Evolutionary conservation across 352 stramenopile species (phyloP), one percentile per base, ranked within the genome.

Genomic region (Phytopythium ostracodes): DNA sequence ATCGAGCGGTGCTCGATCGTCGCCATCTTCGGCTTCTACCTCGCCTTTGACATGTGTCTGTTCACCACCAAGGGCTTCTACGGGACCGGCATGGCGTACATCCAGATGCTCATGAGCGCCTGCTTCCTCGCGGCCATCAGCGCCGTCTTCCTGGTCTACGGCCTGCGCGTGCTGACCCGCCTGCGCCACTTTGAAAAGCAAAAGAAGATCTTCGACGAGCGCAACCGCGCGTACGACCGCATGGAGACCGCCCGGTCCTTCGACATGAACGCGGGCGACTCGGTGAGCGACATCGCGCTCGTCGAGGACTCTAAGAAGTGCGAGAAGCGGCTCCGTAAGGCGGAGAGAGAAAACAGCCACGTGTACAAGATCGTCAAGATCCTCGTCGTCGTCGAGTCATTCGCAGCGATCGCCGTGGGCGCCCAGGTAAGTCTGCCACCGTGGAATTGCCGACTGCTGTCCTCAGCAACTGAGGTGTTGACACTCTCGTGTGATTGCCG

Each of bases 341-440:
- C 65, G 11, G 58, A 61, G n/a, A 44, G 18, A 6, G 27, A 59
- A 5, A 67, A 53, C 57, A 60, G 63, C 9, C 66, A 70, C 49
- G 65, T 66, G 9, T 24, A 22, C 60, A 72, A 73, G 60, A 76
- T 76, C 53, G 64, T 66, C 42, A 70, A 71, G 42, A 72, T 76
- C 40, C 62, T 76, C 11, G 5, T 68, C 22, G 56, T 60, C 22
- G 65, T 65, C 4, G 69, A 71, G 53, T 15, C 55, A 4, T 65
- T 76, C 46, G 71, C 69, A 5, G 22, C 65, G 10, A 47, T 73
- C 43, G 66, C 68, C 20, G 64, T 76, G 8, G 62, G 52, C 12
- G 71, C 66, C 0, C 72, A 76, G 69, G 60, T 76, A 56, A 15
- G 22, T 36, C 40, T n/a, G 9, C 4, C 14, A 10, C n/a, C 22